phyloP scores from a whole-genome alignment of 768 basidiomycete genomes.

The Psilocybe cyanescens region DNA sequence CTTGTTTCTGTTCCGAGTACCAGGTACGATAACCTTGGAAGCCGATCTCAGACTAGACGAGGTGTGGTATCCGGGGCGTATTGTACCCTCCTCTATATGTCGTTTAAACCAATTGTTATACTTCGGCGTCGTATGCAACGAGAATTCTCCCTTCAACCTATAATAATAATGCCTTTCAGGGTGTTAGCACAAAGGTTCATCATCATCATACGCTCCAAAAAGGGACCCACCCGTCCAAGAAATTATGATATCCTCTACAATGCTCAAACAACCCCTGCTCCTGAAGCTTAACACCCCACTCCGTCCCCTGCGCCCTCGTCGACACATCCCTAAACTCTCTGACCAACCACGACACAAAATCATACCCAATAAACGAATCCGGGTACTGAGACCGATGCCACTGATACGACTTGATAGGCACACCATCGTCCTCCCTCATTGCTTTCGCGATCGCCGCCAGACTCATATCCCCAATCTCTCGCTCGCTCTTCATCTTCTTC shows the following conservation, averaged over 20 bases:
- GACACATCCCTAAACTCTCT: constrained; percentile 90
- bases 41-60: constrained; percentile 10
- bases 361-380: constrained; percentile 87
- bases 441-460: constrained; percentile 71
- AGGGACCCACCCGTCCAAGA: constrained; percentile 78
- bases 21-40: constrained; percentile 24
- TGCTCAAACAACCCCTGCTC: constrained; percentile 89
- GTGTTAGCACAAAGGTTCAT: constrained; percentile 1
- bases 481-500: constrained; percentile 83
- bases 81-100: constrained; percentile 47
- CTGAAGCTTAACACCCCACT: constrained; percentile 77
- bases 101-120: constrained; percentile 63
- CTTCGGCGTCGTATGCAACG: constrained; percentile 67
- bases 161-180: constrained; percentile 83
- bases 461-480: constrained; percentile 70
- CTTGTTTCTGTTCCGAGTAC: constrained; percentile 47
- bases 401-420: constrained; percentile 81
- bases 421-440: constrained; percentile 85
- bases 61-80: constrained; percentile 13
- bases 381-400: constrained; percentile 80
- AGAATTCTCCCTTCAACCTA: constrained; percentile 77
- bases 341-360: constrained; percentile 92
- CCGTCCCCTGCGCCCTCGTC: constrained; percentile 76
- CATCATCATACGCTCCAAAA: background rate
- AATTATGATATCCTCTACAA: constrained; percentile 75